Evolutionary conservation across 2,329 filamentous ascomycete species (phyloP).

Genomic region (Biscogniauxia sp.): DNA sequence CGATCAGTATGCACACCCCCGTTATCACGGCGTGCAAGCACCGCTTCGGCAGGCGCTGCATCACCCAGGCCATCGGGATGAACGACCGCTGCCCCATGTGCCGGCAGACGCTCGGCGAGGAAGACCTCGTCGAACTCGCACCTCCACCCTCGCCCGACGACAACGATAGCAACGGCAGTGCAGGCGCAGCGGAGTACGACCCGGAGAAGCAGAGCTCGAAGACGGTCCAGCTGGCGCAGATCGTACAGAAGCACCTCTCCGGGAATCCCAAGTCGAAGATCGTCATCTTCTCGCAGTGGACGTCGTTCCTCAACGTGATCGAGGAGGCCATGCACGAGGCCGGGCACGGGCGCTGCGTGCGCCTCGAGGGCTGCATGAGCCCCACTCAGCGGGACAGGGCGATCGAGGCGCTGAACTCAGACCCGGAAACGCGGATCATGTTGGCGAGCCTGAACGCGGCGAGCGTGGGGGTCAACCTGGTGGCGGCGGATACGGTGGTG

Average conservation of each 20-base stretch:
- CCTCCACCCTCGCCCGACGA: slow-evolving; percentile 24
- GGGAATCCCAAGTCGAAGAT: slow-evolving; percentile 64
- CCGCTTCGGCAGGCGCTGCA: slow-evolving; percentile 72
- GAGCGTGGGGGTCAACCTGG: slow-evolving; percentile 81
- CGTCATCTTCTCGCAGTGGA: slow-evolving; percentile 77
- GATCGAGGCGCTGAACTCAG: slow-evolving; percentile 63
- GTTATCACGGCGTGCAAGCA: slow-evolving; percentile 87
- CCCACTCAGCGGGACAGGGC: slow-evolving; percentile 68
- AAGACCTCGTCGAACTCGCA: slow-evolving; percentile 62
- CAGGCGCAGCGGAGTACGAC: slow-evolving; percentile 53
- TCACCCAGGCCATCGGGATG: slow-evolving; percentile 68
- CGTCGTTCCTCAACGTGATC: slow-evolving; percentile 69
- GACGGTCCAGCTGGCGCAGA: slow-evolving; percentile 73
- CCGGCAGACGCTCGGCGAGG: slow-evolving; percentile 63
- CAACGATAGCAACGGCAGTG: slow-evolving; percentile 39
- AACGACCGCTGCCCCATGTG: slow-evolving; percentile 86
- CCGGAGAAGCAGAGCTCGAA: slow-evolving; percentile 72
- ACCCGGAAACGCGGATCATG: slow-evolving; percentile 69
- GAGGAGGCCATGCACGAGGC: slow-evolving; percentile 63
- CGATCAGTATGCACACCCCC: slow-evolving; percentile 57
- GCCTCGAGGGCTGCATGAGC: slow-evolving; percentile 80
- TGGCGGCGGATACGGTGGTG: slow-evolving; percentile 82
- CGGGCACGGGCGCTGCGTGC: slow-evolving; percentile 58
- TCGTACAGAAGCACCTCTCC: slow-evolving; percentile 64
- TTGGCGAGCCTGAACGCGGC: slow-evolving; percentile 81